A percentile compares a stretch with the other conserved stretches of the same genome.
These are phyloP conservation scores for Passalora sequoiae DNA, from an alignment of 2,329 filamentous ascomycete species.

Conservation along the genomic window DNA sequence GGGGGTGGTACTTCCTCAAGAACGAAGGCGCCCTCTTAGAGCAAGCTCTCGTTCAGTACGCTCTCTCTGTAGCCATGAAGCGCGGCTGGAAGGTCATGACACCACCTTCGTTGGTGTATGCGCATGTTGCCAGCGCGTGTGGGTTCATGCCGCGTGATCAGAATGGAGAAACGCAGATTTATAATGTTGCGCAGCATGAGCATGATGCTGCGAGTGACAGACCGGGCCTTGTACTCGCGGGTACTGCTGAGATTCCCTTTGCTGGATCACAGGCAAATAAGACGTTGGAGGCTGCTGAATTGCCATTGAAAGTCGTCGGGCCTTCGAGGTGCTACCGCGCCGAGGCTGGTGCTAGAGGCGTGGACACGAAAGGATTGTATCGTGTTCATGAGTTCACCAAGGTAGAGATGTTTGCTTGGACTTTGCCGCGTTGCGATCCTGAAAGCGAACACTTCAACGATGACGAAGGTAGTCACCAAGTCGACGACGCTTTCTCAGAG, in stretches of 20 bases:
- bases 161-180: constrained; percentile 88
- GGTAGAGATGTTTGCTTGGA: constrained; percentile 96
- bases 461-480: constrained; percentile 30
- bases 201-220: constrained; percentile 58
- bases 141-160: constrained; percentile 92
- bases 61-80: constrained; percentile 65
- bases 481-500: constrained; percentile 67
- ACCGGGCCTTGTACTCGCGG: constrained; percentile 71
- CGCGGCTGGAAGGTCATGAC: constrained; percentile 75
- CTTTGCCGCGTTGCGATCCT: constrained; percentile 35
- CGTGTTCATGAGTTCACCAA: constrained; percentile 98
- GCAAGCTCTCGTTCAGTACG: constrained; percentile 85
- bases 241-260: constrained; percentile 90
- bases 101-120: constrained; percentile 87
- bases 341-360: constrained; percentile 84
- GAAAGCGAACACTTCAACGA: constrained; percentile 26
- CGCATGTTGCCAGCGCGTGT: constrained; percentile 82
- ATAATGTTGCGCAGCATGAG: constrained; percentile 61
- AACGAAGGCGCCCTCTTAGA: constrained; percentile 91
- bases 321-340: constrained; percentile 91
- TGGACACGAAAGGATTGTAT: constrained; percentile 90
- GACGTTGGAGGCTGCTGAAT: constrained; percentile 57
- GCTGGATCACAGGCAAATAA: constrained; percentile 81
- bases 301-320: constrained; percentile 76
- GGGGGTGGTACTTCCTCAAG: constrained; percentile 97